Percentiles rank a stretch among this genome's conserved stretches.
phyloP scores from a whole-genome alignment of 768 basidiomycete genomes.

The Amanita pallidorosea region DNA sequence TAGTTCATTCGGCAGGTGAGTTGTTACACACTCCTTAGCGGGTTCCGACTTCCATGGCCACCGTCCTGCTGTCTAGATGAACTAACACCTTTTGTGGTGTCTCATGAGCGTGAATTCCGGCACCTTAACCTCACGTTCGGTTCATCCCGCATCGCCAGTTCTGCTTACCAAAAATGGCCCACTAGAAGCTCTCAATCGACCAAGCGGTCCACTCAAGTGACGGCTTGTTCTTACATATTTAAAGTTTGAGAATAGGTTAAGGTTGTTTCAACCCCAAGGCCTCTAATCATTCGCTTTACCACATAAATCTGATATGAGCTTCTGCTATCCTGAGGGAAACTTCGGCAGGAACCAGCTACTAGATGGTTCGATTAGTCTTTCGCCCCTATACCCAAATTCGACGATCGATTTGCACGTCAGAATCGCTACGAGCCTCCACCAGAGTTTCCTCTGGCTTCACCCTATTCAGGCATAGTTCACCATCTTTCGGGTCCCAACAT shows the following conservation, averaged over 20 bases:
- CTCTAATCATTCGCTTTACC: constrained; percentile 88
- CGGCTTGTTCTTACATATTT: constrained; percentile 81
- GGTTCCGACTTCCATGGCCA: too few relatives aligned
- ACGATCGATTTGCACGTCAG: constrained; percentile 96
- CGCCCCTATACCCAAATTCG: constrained; percentile 93
- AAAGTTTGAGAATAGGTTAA: constrained; percentile 78
- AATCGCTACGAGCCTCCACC: constrained; percentile 93
- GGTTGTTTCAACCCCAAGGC: constrained; percentile 83
- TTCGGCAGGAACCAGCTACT: constrained; percentile 90
- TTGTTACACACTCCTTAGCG: too few relatives aligned
- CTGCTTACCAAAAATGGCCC: constrained; percentile 75
- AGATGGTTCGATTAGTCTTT: constrained; percentile 94
- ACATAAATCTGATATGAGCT: constrained; percentile 50
- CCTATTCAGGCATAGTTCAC: too few relatives aligned
- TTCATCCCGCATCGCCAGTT: constrained; percentile 61
- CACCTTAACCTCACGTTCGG: constrained; percentile 66
- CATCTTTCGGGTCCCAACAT: too few relatives aligned
- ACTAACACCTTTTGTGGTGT: too few relatives aligned
- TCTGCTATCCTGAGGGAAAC: constrained; percentile 64
- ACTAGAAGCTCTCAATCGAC: constrained; percentile 72
- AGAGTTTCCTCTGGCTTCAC: constrained; percentile 90
- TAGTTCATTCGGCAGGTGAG: too few relatives aligned
- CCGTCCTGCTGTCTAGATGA: too few relatives aligned
- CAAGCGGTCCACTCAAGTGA: constrained; percentile 72
- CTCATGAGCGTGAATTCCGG: too few relatives aligned